Evolutionary conservation across 768 basidiomycete genomes (phyloP).

Genomic region (Podaxis rugospora): DNA sequence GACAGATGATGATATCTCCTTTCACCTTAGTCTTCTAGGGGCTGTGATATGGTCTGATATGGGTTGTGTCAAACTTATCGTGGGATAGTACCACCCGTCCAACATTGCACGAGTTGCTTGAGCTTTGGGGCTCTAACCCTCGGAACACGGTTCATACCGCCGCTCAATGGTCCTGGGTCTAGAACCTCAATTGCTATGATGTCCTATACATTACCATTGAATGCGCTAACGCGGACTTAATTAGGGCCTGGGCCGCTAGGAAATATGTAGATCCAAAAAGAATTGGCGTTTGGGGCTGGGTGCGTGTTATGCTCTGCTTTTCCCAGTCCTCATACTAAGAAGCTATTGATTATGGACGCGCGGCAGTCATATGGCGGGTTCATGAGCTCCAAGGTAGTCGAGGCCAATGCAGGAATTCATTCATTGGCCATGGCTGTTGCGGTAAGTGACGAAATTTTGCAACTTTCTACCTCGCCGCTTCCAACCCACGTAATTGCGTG

Average conservation of each 20-base stretch:
- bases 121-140: background rate
- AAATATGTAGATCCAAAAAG: constrained; percentile 84
- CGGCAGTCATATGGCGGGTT: constrained; percentile 91
- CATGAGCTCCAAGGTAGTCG: constrained; percentile 90
- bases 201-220: background rate
- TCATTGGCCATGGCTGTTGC: constrained; percentile 89
- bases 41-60: no score
- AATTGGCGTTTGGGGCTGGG: constrained; percentile 99
- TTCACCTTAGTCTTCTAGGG: no score
- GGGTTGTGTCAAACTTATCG: no score
- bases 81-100: no score
- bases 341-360: background rate
- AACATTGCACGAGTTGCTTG: no score
- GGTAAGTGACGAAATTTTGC: constrained; percentile 38
- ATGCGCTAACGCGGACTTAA: background rate
- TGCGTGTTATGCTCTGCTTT: constrained; percentile 31
- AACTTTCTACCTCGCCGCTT: background rate
- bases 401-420: constrained; percentile 87
- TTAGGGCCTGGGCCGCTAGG: constrained; percentile 78
- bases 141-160: background rate
- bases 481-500: no score
- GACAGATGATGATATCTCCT: no score
- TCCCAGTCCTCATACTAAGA: background rate
- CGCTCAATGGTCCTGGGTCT: background rate
- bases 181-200: background rate